Evolutionary conservation across 1,139 yeast species (phyloP), one percentile per base, ranked within the genome.

Genomic region (Eremothecium sinecaudum): DNA sequence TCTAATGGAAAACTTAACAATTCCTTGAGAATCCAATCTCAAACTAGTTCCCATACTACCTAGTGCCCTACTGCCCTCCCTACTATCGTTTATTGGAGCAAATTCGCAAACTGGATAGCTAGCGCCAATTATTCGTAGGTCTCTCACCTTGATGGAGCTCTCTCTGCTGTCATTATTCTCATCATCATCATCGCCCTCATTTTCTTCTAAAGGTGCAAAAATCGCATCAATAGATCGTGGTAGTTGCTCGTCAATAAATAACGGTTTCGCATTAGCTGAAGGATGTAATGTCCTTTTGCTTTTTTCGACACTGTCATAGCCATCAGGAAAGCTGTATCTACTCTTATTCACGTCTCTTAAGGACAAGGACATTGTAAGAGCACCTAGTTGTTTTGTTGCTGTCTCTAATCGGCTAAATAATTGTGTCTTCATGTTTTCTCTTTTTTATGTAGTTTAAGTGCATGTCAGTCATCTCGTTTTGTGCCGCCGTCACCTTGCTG

Each of bases 171-270:
- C 12, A 10, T 19, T 14, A 5, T 16, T 14, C 15, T 27, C 8
- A 15, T 43, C 46, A 2, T 31, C 36, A 16, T 39, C 39, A 10
- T 43, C 38, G 4, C 17, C 30, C 14, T 26, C 23, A 23, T 18
- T 23, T 17, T 25, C 41, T 19, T 20, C 32, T 13, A 32, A 21
- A 4, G 27, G 32, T n/a, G 34, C 26, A 18, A 32, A 34, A n/a
- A 34, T 16, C 8, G 32, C 36, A n/a, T 10, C 32, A 17, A 24
- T 32, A 17, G 32, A 31, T 12, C 29, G 15, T 37, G 30, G 24
- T 26, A 34, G 14, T 15, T 32, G 36, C 9, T 38, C 40, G 7
- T 38, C 33, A 5, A 38, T 42, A 17, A 40, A 38, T 38, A 40
- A 36, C 10, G 15, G 32, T 14, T 13, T 29, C 12, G 32, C 32